These are phyloP conservation scores for Solanum chacoense DNA, from an alignment of 305 asterid genomes.

Conservation along the genomic window DNA sequence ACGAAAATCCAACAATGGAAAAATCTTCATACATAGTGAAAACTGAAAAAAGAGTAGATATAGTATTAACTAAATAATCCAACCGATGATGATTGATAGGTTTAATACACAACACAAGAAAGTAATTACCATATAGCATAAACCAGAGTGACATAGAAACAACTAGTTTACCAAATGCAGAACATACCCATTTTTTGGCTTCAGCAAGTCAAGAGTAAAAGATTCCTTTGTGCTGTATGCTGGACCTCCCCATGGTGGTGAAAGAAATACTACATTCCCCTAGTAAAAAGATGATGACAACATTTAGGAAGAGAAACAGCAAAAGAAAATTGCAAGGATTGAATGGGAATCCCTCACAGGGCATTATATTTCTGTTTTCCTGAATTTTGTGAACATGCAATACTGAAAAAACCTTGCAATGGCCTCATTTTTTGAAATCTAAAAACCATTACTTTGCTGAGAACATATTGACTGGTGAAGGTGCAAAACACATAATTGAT, in stretches of 20 bases:
- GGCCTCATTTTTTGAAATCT: background rate
- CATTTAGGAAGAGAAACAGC: background rate
- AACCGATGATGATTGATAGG: background rate
- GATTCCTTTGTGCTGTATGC: constrained; percentile 37
- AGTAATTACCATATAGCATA: background rate
- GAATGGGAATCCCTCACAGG: background rate
- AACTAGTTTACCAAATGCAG: background rate
- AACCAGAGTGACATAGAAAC: background rate
- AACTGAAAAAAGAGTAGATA: background rate
- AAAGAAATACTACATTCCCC: constrained; percentile 80
- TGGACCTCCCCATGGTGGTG: constrained; percentile 99
- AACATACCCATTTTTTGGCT: constrained; percentile 81
- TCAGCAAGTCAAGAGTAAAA: constrained; percentile 55
- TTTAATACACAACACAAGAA: background rate
- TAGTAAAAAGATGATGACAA: constrained; percentile 22
- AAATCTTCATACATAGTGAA: background rate
- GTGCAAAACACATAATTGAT: background rate
- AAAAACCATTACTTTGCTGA: background rate
- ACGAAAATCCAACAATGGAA: background rate
- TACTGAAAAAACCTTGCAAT: background rate
- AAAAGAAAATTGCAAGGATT: background rate
- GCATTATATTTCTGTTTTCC: background rate
- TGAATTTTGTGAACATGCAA: background rate
- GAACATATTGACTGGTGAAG: background rate
- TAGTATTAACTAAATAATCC: background rate